Evolutionary conservation across 768 basidiomycete species (phyloP), one percentile per base, ranked within the genome.

Genomic region (Fomitopsis serialis): DNA sequence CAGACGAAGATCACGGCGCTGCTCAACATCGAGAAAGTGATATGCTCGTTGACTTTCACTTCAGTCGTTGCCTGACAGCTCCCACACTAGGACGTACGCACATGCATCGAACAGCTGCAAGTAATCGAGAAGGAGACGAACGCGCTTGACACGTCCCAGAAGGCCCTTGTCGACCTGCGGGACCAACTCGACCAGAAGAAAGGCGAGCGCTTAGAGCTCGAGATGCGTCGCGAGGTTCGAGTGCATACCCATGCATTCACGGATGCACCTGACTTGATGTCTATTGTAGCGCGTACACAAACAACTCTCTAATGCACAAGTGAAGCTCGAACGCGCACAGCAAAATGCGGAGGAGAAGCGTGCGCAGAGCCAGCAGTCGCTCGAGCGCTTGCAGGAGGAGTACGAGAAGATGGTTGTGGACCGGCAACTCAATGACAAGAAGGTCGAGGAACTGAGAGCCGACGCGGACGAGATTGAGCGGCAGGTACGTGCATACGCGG

Each of bases 301-400:
- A 55, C 92, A 95, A 65, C 73, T 91, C 11, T 70, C 74, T 8
- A 92, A 94, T 66, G 93, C 93, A 4, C 77, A 82, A 43, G 87
- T 91, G 59, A 93, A 92, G 67, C 77, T 93, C 9, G 82, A 87
- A 52, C 81, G 89, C 24, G 86, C 88, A 0, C 84, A 89, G 63
- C 77, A 79, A 55, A 86, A 89, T 57, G 85, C 85, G 6, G 87
- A 89, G 66, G 92, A 94, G 53, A 89, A 88, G 66, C 84, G 86
- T 32, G 52, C 61, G 75, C 12, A 78, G n/a, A 86, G 82, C 60
- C 84, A 86, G 56, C 76, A 80, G 55, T 86, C 83, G 7, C 84
- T 94, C 52, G 85, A 87, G 48, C 78, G 82, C 12, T 73, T 96
- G 19, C 84, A 92, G 63, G 76, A 71, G 35, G 89, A 93, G 68